A percentile compares a stretch with the other conserved stretches of the same genome.
These are phyloP conservation scores for Anthostomella pinea DNA, from an alignment of 2,329 filamentous ascomycete species.

Conservation along the genomic window DNA sequence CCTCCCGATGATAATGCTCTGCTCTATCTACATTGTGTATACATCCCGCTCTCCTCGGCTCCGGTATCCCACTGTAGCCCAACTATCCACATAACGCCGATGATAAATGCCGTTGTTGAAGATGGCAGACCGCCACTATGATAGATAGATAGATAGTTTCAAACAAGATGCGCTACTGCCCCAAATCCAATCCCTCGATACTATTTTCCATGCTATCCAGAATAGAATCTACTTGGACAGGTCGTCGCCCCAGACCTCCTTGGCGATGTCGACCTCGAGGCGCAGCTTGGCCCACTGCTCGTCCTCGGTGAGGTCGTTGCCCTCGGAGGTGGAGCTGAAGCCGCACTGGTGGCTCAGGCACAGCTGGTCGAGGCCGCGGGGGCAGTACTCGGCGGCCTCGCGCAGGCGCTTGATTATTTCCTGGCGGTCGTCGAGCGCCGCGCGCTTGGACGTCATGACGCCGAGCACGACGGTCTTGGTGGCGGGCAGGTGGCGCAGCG, in stretches of 20 bases:
- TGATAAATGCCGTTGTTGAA: not conserved
- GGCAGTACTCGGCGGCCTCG: slow-evolving; percentile 46
- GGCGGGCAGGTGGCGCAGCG: slow-evolving; percentile 50
- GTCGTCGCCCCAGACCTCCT: slow-evolving; percentile 54
- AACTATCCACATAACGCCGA: too few species aligned
- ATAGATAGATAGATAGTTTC: not conserved
- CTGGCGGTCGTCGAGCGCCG: slow-evolving; percentile 50
- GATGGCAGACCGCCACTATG: not conserved
- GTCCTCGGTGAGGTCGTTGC: slow-evolving; percentile 53
- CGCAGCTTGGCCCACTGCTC: slow-evolving; percentile 58
- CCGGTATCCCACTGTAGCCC: too few species aligned
- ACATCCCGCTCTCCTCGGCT: too few species aligned
- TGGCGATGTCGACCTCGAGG: slow-evolving; percentile 54
- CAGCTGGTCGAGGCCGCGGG: slow-evolving; percentile 52
- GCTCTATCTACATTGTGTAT: too few species aligned
- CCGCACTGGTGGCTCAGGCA: slow-evolving; percentile 57
- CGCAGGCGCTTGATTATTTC: slow-evolving; percentile 38
- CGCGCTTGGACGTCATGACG: slow-evolving; percentile 55
- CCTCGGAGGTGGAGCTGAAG: slow-evolving; percentile 55
- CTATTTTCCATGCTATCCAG: too few species aligned
- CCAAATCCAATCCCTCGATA: not conserved
- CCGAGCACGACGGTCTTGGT: slow-evolving; percentile 55
- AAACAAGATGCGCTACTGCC: too few species aligned
- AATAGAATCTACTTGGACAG: slow-evolving; percentile 25
- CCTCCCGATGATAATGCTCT: too few species aligned